Conservation (phyloP, 2,329 filamentous ascomycete genomes). For the Albophoma yamanashiensis region DNA sequence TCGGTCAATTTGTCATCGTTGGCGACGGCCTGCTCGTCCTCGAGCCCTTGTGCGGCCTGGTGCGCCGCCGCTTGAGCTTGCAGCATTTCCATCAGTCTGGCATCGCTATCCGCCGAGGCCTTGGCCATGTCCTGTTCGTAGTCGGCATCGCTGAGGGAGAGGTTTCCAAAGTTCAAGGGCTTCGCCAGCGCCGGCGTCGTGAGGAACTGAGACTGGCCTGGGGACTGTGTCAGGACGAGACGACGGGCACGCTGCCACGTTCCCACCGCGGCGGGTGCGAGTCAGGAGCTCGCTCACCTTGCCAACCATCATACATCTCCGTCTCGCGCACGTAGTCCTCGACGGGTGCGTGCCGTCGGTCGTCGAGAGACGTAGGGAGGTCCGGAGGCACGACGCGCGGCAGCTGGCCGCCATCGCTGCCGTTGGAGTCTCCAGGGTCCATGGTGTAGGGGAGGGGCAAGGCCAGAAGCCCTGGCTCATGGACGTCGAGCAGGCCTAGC, state of each 20-base stretch:
- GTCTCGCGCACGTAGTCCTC: constrained; percentile 64
- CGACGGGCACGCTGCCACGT: constrained; percentile 2
- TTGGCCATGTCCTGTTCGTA: constrained; percentile 52
- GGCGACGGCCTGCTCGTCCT: constrained; percentile 72
- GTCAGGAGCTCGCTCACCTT: constrained; percentile 47
- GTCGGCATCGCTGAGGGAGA: constrained; percentile 72
- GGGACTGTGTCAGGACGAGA: constrained; percentile 11
- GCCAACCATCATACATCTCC: constrained; percentile 98
- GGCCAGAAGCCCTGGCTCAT: constrained; percentile 21
- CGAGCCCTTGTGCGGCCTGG: constrained; percentile 58
- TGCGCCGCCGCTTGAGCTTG: constrained; percentile 83
- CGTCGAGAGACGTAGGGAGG: constrained; percentile 83
- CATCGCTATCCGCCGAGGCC: constrained; percentile 63
- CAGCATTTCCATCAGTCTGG: constrained; percentile 88
- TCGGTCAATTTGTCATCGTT: constrained; percentile 62
- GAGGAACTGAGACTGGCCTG: constrained; percentile 92
- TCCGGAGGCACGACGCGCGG: constrained; percentile 61
- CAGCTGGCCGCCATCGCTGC: constrained; percentile 27
- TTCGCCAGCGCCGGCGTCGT: constrained; percentile 77
- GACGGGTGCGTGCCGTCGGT: constrained; percentile 59
- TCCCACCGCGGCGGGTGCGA: not conserved
- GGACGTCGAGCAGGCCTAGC: constrained; percentile 10
- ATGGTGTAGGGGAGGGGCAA: constrained; percentile 36
- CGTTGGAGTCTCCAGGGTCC: constrained; percentile 43
- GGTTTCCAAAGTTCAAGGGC: constrained; percentile 69